Base-by-base conservation (phyloP, 2,329 filamentous ascomycete species). In the Claviceps citrina region DNA sequence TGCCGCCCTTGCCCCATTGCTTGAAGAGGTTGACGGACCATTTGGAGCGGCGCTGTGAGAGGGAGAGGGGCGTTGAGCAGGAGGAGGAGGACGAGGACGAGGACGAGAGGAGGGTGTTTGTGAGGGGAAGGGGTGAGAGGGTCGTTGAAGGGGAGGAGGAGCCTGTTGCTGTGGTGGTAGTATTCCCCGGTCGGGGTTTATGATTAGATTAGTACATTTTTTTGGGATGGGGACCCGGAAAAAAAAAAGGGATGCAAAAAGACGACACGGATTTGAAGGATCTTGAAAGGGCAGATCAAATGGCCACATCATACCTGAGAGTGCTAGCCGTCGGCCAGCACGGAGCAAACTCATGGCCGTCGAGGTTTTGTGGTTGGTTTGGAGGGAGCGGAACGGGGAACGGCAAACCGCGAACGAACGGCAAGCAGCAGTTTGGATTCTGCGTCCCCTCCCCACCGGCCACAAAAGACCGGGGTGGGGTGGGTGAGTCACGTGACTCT, bases 261-360 rank as follows among this genome's bases (percentile, higher is more conserved):
- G n/a, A 16, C 5, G 7, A 15, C 6, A n/a, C 28, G 6, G 13
- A 8, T 4, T 30, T n/a, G n/a, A n/a, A n/a, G n/a, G n/a, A n/a
- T n/a, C n/a, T n/a, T n/a, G 31, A 22, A 22, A 12, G 26, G 22
- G 15, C 2, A 4, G 28, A 5, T 7, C 8, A 4, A n/a, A n/a
- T 4, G 19, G 26, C 7, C 12, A 5, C 7, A 39, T 24, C 67
- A 42, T 68, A 84, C 80, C 73, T 56, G 69, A 65, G 53, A 66
- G 64, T 41, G 70, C 65, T 50, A 80, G 62, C 63, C 71, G 72
- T 64, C 74, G 64, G 51, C 75, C 66, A 49, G 78, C 75, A 54
- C 76, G 62, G 58, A 71, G 70, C 51, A 80, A 60, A 62, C 68
- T 82, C 80, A 84, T 85, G 54, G 48, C 53, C 36, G 47, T 30